Conservation (phyloP, 2,329 filamentous ascomycete species). For the Aspergillus sp. region DNA sequence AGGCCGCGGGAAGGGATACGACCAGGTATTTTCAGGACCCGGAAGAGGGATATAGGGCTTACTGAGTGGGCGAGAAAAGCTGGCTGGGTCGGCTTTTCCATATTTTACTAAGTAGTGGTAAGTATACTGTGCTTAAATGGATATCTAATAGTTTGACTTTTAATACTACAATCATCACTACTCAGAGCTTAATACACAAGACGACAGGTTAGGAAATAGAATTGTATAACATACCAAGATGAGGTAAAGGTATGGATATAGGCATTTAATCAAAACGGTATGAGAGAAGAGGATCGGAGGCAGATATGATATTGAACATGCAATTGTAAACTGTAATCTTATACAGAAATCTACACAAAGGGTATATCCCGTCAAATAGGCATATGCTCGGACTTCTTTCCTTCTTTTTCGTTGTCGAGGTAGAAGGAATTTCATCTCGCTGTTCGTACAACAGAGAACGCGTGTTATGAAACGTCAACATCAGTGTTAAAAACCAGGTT, state of each 20-base stretch:
- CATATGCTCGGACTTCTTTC: background rate
- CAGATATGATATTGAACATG: background rate
- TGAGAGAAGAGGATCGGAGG: background rate
- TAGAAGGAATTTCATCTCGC: background rate
- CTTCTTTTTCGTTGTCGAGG: background rate
- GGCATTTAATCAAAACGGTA: background rate
- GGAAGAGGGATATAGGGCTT: no score
- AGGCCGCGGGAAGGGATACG: background rate
- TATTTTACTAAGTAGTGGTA: no score
- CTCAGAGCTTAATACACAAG: no score
- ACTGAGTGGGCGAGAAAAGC: no score
- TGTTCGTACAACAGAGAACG: background rate
- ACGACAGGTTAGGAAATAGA: no score
- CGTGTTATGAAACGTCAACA: background rate
- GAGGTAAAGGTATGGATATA: background rate
- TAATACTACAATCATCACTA: no score
- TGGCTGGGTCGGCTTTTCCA: no score
- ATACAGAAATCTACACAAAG: slow-evolving; percentile 2
- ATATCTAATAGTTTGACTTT: no score
- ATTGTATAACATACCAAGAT: no score
- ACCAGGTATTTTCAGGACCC: background rate
- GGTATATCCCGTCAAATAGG: slow-evolving; percentile 4
- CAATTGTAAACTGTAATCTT: background rate
- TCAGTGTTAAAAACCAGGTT: background rate
- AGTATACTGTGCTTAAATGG: no score